Evolutionary conservation across 2,329 filamentous ascomycete genomes (phyloP).

Genomic region (Eurotiales sp.): DNA sequence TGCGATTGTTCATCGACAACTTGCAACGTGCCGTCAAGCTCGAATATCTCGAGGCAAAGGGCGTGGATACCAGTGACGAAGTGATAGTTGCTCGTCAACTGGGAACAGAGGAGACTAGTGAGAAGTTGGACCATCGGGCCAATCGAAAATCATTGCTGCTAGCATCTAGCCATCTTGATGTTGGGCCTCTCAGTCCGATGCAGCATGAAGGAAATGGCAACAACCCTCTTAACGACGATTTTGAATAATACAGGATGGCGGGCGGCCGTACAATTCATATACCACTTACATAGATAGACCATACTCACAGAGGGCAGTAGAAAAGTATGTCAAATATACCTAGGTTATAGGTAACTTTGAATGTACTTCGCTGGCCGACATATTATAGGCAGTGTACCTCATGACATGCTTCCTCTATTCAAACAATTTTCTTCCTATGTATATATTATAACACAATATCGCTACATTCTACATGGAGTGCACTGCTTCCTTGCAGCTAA

Average conservation of each 20-base stretch:
- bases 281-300: conserved; percentile 14
- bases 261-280: conserved; percentile 5
- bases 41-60: conserved; percentile 41
- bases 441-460: too few relatives aligned
- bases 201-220: conserved; percentile 32
- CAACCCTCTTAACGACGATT: conserved; percentile 41
- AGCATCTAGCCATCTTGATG: conserved; percentile 48
- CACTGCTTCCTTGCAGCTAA: too few relatives aligned
- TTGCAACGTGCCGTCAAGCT: conserved; percentile 41
- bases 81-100: conserved; percentile 26
- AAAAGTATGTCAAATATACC: too few relatives aligned
- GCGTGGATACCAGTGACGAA: conserved; percentile 30
- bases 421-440: background rate
- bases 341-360: too few relatives aligned
- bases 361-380: too few relatives aligned
- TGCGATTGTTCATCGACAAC: conserved; percentile 47
- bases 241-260: conserved; percentile 37
- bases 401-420: background rate
- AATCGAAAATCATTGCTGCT: conserved; percentile 56
- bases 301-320: too few relatives aligned
- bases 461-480: too few relatives aligned
- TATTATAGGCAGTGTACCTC: background rate
- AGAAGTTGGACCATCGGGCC: conserved; percentile 52
- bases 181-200: conserved; percentile 45
- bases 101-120: conserved; percentile 45